Percentiles rank a stretch among this genome's conserved stretches.
Conservation (phyloP, 495 filamentous ascomycete species). For the Xanthoparmelia taractica region DNA sequence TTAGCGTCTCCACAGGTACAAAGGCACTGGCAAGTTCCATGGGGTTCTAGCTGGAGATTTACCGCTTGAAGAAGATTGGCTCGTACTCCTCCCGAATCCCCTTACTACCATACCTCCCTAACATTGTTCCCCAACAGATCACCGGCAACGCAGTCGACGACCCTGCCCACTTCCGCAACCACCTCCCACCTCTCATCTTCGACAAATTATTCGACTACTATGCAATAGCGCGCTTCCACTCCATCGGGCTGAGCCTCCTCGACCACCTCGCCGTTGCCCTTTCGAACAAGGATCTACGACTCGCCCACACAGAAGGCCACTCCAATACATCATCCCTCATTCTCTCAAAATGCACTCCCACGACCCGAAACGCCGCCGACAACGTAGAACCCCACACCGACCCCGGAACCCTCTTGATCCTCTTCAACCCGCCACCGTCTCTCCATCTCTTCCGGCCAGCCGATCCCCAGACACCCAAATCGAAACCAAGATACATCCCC, state of each 20-base stretch:
- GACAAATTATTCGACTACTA: not conserved
- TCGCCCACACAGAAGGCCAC: not conserved
- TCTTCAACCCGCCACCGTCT: not conserved
- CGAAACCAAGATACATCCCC: not conserved
- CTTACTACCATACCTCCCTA: not conserved
- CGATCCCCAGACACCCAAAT: not conserved
- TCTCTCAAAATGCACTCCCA: not conserved
- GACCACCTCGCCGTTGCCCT: not conserved
- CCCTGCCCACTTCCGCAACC: not conserved
- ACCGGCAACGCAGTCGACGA: slow-evolving; percentile 2
- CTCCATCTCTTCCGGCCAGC: not conserved
- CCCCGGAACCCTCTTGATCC: not conserved
- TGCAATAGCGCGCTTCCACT: not conserved
- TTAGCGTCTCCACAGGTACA: not conserved
- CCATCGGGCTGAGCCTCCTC: not conserved
- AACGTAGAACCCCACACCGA: not conserved
- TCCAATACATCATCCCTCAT: not conserved
- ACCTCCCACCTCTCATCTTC: not conserved
- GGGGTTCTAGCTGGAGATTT: not conserved
- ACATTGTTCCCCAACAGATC: not conserved
- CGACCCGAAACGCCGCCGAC: not conserved
- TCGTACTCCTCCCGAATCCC: not conserved
- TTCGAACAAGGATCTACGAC: not conserved
- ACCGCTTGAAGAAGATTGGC: slow-evolving; percentile 2
- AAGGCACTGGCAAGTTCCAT: not conserved